phyloP scores from a whole-genome alignment of 345 rosid genomes.

The Combretum micranthum region DNA sequence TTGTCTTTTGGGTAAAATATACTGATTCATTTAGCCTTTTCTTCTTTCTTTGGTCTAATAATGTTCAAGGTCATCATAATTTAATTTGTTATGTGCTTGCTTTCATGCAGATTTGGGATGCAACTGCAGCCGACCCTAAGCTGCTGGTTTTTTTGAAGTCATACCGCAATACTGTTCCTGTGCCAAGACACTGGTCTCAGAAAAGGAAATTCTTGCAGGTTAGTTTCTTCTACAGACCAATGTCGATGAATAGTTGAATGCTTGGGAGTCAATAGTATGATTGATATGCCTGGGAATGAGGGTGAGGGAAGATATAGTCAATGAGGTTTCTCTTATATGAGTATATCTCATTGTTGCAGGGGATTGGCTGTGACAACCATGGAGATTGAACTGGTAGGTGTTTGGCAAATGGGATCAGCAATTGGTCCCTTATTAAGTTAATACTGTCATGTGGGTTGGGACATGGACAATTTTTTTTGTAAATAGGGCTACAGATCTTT shows the following conservation, averaged over 20 bases:
- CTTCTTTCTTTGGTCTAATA: background rate
- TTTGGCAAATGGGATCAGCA: constrained; percentile 48
- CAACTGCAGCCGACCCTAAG: constrained; percentile 97
- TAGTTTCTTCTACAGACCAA: constrained; percentile 24
- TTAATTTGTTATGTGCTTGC: background rate
- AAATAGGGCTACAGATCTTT: background rate
- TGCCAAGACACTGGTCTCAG: constrained; percentile 99
- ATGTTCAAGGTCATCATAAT: background rate
- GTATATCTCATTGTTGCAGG: constrained; percentile 99
- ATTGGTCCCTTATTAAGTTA: constrained; percentile 29
- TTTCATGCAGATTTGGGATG: constrained; percentile 91
- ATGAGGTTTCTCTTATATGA: constrained; percentile 95
- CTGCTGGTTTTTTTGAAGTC: constrained; percentile 88
- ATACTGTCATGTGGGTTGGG: constrained; percentile 34
- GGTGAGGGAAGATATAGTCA: constrained; percentile 55
- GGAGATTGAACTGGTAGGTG: constrained; percentile 99
- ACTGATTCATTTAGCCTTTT: too few relatives aligned
- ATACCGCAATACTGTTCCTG: constrained; percentile 92
- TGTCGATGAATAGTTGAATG: constrained; percentile 28
- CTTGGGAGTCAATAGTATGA: constrained; percentile 34
- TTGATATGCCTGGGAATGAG: constrained; percentile 38
- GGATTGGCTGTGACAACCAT: constrained; percentile 72
- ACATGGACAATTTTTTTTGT: constrained; percentile 16
- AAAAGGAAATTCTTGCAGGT: constrained; percentile 99
- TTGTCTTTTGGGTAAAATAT: too few relatives aligned